Evolutionary conservation across 2,329 filamentous ascomycete species (phyloP).

Genomic region (Tothia fuscella): DNA sequence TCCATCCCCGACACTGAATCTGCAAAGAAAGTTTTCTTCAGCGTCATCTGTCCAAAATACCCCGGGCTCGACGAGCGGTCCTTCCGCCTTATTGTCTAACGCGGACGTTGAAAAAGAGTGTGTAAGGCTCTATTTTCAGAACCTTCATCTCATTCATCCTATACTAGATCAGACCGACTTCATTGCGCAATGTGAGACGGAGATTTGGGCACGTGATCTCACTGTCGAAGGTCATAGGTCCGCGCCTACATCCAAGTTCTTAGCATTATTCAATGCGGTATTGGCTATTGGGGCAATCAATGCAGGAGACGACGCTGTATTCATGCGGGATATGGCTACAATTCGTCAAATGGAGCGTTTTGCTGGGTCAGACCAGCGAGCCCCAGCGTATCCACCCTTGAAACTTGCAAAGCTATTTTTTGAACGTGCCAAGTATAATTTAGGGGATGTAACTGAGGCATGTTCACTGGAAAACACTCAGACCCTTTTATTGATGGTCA

Average conservation of each 20-base stretch:
- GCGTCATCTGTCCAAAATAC: background rate
- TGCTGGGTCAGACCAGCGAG: background rate
- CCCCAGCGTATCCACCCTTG: constrained; percentile 9
- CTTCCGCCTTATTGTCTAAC: constrained; percentile 6
- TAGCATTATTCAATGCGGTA: constrained; percentile 20
- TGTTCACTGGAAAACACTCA: constrained; percentile 19
- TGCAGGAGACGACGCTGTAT: constrained; percentile 15
- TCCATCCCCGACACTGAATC: background rate
- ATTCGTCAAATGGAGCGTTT: constrained; percentile 5
- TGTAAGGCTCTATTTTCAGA: constrained; percentile 31
- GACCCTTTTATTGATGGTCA: constrained; percentile 19
- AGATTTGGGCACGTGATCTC: constrained; percentile 14
- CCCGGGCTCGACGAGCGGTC: background rate
- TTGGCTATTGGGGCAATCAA: constrained; percentile 21
- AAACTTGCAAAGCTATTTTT: constrained; percentile 19
- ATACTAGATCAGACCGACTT: constrained; percentile 37
- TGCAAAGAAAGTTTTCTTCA: background rate
- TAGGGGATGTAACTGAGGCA: constrained; percentile 22
- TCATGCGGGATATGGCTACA: constrained; percentile 5
- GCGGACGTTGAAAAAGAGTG: constrained; percentile 13
- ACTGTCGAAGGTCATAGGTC: constrained; percentile 1
- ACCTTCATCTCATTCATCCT: constrained; percentile 37
- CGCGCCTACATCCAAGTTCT: constrained; percentile 12
- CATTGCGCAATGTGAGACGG: constrained; percentile 27
- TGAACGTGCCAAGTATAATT: constrained; percentile 15